Evolutionary conservation across 2,329 filamentous ascomycete species (phyloP).

Genomic region (Pseudohalonectria lignicola): DNA sequence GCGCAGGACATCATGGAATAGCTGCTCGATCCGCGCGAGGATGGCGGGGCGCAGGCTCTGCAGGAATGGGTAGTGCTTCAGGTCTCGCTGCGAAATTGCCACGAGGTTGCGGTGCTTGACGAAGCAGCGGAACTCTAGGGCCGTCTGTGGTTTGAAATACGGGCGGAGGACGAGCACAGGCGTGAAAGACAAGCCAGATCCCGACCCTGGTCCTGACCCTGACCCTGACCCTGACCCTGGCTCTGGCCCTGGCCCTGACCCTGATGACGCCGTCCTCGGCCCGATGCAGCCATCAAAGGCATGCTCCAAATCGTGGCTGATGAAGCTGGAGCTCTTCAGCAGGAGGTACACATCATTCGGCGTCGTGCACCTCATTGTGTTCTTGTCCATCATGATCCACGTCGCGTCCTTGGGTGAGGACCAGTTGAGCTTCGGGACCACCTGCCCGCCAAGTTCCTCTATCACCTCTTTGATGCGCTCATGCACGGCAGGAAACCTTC

Average conservation of each 20-base stretch:
- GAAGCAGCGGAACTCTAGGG: conserved; percentile 91
- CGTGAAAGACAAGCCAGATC: conserved; percentile 34
- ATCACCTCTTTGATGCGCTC: conserved; percentile 67
- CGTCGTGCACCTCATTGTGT: conserved; percentile 81
- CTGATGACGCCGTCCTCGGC: not conserved
- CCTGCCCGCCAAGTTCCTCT: conserved; percentile 68
- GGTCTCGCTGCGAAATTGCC: conserved; percentile 77
- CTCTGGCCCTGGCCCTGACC: not conserved
- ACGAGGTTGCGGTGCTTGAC: conserved; percentile 74
- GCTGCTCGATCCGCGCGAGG: conserved; percentile 56
- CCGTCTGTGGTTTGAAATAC: conserved; percentile 79
- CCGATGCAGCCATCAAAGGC: conserved; percentile 57
- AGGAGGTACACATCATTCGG: conserved; percentile 90
- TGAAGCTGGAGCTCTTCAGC: conserved; percentile 87
- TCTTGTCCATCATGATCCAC: conserved; percentile 75
- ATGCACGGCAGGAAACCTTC: conserved; percentile 62
- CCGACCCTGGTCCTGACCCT: too few relatives aligned
- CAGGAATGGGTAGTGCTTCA: conserved; percentile 84
- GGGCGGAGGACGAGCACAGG: conserved; percentile 81
- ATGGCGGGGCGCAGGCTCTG: conserved; percentile 51
- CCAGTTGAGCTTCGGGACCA: conserved; percentile 94
- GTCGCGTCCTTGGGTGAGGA: conserved; percentile 92
- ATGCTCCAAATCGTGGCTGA: conserved; percentile 89
- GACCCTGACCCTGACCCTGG: not conserved
- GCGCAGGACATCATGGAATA: conserved; percentile 65